These are phyloP conservation scores for Aspergillus latus DNA, from an alignment of 2,329 filamentous ascomycete species.

Conservation along the genomic window DNA sequence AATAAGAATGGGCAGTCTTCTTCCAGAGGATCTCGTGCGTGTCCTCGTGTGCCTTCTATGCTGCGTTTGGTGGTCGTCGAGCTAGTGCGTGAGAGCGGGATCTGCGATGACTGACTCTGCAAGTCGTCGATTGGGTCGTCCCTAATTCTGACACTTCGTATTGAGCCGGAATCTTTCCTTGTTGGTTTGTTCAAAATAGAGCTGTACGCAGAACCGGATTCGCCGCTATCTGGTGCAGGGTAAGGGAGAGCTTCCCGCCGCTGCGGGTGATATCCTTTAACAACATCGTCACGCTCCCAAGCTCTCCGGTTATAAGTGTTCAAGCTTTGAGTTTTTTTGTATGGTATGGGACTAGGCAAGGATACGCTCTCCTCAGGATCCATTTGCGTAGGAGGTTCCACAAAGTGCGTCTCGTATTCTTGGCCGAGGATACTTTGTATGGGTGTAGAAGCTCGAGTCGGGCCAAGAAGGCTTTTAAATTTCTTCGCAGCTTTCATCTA, in stretches of 20 bases:
- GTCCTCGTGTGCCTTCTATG: slow-evolving; percentile 54
- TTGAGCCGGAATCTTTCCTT: slow-evolving; percentile 29
- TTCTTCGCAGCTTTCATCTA: slow-evolving; percentile 87
- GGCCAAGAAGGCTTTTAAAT: slow-evolving; percentile 74
- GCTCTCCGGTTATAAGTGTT: slow-evolving; percentile 53
- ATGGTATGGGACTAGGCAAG: slow-evolving; percentile 19
- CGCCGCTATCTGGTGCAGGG: slow-evolving; percentile 15
- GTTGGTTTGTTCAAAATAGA: slow-evolving; percentile 23
- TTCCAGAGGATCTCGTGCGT: slow-evolving; percentile 64
- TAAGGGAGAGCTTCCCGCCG: slow-evolving; percentile 11
- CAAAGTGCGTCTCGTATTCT: slow-evolving; percentile 53
- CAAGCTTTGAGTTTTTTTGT: slow-evolving; percentile 29
- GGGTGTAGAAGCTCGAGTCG: slow-evolving; percentile 50
- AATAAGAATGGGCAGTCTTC: slow-evolving; percentile 70
- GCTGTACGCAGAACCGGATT: slow-evolving; percentile 16
- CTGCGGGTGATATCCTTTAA: slow-evolving; percentile 53
- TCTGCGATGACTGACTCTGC: slow-evolving; percentile 30
- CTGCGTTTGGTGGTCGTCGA: slow-evolving; percentile 38
- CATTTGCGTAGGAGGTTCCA: slow-evolving; percentile 58
- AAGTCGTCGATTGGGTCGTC: slow-evolving; percentile 20
- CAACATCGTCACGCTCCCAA: slow-evolving; percentile 51
- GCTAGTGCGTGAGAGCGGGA: slow-evolving; percentile 30
- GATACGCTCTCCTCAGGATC: slow-evolving; percentile 38
- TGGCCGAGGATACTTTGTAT: slow-evolving; percentile 62
- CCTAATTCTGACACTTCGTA: slow-evolving; percentile 22